phyloP scores from a whole-genome alignment of 1,284 basidiomycete species.

The Malassezia dermatis region DNA sequence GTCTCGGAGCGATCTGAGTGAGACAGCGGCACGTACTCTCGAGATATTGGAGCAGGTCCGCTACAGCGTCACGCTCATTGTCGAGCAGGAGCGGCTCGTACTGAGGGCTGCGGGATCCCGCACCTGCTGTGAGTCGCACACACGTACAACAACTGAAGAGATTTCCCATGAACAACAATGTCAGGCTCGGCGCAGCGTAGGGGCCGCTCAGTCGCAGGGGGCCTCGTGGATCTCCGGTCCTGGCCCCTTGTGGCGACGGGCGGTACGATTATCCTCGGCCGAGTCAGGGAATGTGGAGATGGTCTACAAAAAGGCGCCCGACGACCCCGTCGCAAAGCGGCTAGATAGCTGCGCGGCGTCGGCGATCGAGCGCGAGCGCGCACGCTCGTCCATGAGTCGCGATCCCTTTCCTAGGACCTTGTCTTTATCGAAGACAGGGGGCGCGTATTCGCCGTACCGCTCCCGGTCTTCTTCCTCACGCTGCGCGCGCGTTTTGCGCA shows the following conservation, averaged over 20 bases:
- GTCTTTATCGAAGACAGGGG: constrained; percentile 14
- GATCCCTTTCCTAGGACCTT: constrained; percentile 15
- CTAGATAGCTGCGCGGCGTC: constrained; percentile 7
- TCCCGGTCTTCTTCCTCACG: constrained; percentile 11
- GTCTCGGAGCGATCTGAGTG: constrained; percentile 44
- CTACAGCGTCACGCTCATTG: constrained; percentile 96
- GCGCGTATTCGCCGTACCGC: neutral
- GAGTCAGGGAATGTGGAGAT: neutral
- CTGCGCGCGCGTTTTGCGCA: constrained; percentile 12
- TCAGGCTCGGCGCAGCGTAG: neutral
- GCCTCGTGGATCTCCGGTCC: neutral
- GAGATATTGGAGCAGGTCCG: constrained; percentile 89
- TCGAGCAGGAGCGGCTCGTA: constrained; percentile 82
- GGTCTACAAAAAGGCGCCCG: constrained; percentile 12
- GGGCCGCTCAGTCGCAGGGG: neutral
- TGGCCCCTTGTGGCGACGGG: neutral
- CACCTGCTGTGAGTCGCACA: constrained; percentile 21
- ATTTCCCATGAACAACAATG: constrained; percentile 29
- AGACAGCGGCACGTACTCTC: constrained; percentile 60
- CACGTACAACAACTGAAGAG: constrained; percentile 38
- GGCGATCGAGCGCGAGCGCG: constrained; percentile 8
- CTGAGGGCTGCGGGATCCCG: constrained; percentile 24
- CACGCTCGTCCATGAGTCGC: constrained; percentile 16
- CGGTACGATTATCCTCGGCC: neutral
- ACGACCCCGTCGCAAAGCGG: constrained; percentile 8